Evolutionary conservation across 1,139 yeast species (phyloP).

Genomic region (Taphrina wiesneri): DNA sequence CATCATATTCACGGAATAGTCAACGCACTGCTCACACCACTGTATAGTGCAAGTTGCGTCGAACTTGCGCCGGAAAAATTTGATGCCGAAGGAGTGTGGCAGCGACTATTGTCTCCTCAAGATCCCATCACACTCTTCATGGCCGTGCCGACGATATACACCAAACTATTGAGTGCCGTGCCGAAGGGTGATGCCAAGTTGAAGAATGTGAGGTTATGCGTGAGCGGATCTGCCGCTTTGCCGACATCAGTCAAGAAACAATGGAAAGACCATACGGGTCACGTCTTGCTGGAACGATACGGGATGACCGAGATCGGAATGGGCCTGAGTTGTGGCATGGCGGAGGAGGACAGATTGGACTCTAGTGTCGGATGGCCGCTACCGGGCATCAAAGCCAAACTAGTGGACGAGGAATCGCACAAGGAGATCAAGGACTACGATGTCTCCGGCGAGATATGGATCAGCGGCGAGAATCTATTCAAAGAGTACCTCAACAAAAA

Average conservation of each 20-base stretch:
- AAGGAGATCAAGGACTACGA: slow-evolving; percentile 37
- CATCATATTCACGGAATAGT: slow-evolving; percentile 49
- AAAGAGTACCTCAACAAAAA: slow-evolving; percentile 45
- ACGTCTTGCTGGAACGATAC: slow-evolving; percentile 47
- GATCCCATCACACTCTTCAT: slow-evolving; percentile 47
- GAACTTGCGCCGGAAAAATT: slow-evolving; percentile 46
- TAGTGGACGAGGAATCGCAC: slow-evolving; percentile 43
- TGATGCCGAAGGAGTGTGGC: slow-evolving; percentile 43
- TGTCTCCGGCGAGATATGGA: slow-evolving; percentile 45
- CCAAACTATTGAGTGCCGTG: slow-evolving; percentile 36
- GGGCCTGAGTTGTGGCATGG: slow-evolving; percentile 46
- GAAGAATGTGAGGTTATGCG: slow-evolving; percentile 42
- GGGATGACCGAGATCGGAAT: slow-evolving; percentile 50
- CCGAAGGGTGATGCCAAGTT: slow-evolving; percentile 15
- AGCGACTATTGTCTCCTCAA: slow-evolving; percentile 38
- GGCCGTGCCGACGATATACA: slow-evolving; percentile 49
- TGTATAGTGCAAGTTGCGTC: slow-evolving; percentile 47
- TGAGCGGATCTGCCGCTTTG: slow-evolving; percentile 49
- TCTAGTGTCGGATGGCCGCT: slow-evolving; percentile 47
- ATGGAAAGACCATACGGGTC: slow-evolving; percentile 45
- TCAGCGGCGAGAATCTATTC: slow-evolving; percentile 46
- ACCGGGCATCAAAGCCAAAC: slow-evolving; percentile 45
- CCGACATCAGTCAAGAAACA: slow-evolving; percentile 46
- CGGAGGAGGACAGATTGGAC: slow-evolving; percentile 42
- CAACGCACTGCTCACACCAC: slow-evolving; percentile 46